Percentiles rank a stretch among this genome's conserved stretches.
phyloP scores from a whole-genome alignment of 495 filamentous ascomycete species.

The Clavariopsis aquatica region DNA sequence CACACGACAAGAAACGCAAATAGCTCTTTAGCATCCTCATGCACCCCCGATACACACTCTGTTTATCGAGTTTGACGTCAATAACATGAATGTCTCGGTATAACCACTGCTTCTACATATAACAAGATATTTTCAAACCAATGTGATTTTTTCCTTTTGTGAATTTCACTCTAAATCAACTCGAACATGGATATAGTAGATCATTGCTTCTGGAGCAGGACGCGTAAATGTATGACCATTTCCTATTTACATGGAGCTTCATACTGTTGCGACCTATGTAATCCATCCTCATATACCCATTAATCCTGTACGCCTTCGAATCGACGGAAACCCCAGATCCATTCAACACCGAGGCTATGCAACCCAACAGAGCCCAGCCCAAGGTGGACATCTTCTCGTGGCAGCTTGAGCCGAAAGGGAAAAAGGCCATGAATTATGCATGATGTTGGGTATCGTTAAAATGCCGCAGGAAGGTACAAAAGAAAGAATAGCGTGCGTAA shows the following conservation, averaged over 20 bases:
- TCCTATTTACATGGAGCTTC: background rate
- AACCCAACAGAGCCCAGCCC: constrained; percentile 11
- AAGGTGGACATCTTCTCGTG: background rate
- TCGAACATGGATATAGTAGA: background rate
- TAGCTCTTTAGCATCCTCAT: no score
- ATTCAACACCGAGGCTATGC: constrained; percentile 13
- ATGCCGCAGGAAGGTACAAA: background rate
- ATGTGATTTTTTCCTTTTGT: no score
- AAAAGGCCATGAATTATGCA: background rate
- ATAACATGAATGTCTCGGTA: no score
- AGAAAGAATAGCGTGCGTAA: background rate
- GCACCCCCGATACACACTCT: no score
- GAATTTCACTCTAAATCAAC: no score
- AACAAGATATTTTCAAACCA: no score
- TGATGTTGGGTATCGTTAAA: constrained; percentile 1
- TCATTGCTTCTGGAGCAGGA: background rate
- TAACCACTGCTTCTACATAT: no score
- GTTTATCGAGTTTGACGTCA: no score
- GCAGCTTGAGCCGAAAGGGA: background rate
- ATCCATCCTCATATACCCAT: background rate
- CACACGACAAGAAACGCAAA: no score
- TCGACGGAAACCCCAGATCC: background rate
- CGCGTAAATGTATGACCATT: background rate
- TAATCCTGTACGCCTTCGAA: background rate
- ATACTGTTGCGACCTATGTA: background rate